Base-by-base conservation (phyloP, 2,329 filamentous ascomycete species). In the Colletotrichum truncatum region DNA sequence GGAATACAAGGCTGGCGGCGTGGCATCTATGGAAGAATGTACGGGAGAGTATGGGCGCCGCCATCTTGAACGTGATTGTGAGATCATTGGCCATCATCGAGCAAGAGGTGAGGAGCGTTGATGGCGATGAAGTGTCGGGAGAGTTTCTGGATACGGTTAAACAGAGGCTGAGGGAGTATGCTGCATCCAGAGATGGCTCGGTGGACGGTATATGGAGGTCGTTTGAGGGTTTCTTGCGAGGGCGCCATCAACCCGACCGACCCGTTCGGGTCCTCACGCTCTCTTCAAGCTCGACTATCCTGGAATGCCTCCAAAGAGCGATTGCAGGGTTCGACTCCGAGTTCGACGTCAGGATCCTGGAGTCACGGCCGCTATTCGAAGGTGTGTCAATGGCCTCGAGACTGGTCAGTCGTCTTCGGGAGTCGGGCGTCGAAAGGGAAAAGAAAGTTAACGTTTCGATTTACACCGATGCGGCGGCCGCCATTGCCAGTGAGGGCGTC, bases 11-110 rank as follows among this genome's bases (percentile, higher is more conserved):
- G 12, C 82, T 86, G 77, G 81, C 80, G 2, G 86, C 83, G 3
- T 91, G 89, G 85, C 86, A 90, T 73, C 76, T 92, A 1, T 87
- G 85, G 75, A 89, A 89, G 70, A 88, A 89, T 57, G 87, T 88
- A 0, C 82, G 88, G n/a, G 87, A 89, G 67, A 89, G 85, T 72
- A 91, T 91, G 88, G 84, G 84, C 1, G 85, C 88, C 0, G 84
- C 88, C 1, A 87, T 90, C 26, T 78, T 87, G 38, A 80, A 76
- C 46, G 80, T 79, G 10, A 64, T 89, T 9, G 73, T 88, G 5
- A 76, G 77, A 11, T 80, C 80, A 3, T 76, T 91, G 34, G 72
- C 75, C 11, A 69, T 72, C 4, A 75, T 85, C 34, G 76, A 81
- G 49, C 48, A 72, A 23, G 75, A 68, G 45, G 70, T 77, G 9